Conservation (phyloP, 2,329 filamentous ascomycete genomes). For the Remersonia thermophila region DNA sequence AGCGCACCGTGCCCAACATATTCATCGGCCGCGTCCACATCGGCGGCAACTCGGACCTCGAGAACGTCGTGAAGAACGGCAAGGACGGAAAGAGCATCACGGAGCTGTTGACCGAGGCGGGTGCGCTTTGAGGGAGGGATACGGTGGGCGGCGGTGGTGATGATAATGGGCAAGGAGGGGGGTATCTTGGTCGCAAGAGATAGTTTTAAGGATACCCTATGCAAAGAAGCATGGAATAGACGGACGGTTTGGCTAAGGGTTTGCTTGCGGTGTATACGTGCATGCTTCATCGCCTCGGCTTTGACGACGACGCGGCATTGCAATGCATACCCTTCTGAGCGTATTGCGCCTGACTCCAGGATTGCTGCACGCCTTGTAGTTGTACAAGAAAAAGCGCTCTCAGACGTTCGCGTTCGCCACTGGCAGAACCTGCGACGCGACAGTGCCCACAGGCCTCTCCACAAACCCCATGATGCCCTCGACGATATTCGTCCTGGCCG, state of each 20-base stretch:
- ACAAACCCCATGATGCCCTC: constrained; percentile 82
- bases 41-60: constrained; percentile 86
- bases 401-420: constrained; percentile 9
- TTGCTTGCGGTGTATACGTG: background rate
- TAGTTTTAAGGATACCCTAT: constrained; percentile 5
- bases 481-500: constrained; percentile 67
- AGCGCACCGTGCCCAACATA: constrained; percentile 90
- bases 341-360: no score
- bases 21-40: constrained; percentile 88
- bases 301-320: no score
- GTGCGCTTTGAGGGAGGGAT: constrained; percentile 24
- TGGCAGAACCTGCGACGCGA: constrained; percentile 60
- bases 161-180: background rate
- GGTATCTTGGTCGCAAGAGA: background rate
- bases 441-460: constrained; percentile 74
- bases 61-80: constrained; percentile 36
- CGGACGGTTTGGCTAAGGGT: background rate
- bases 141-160: no score
- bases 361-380: no score
- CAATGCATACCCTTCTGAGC: no score
- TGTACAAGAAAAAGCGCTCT: background rate
- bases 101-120: constrained; percentile 29
- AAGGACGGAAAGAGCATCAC: constrained; percentile 54
- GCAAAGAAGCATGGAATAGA: background rate
- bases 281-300: no score